phyloP scores from a whole-genome alignment of 768 basidiomycete genomes.

The Melanogaster broomeanus region DNA sequence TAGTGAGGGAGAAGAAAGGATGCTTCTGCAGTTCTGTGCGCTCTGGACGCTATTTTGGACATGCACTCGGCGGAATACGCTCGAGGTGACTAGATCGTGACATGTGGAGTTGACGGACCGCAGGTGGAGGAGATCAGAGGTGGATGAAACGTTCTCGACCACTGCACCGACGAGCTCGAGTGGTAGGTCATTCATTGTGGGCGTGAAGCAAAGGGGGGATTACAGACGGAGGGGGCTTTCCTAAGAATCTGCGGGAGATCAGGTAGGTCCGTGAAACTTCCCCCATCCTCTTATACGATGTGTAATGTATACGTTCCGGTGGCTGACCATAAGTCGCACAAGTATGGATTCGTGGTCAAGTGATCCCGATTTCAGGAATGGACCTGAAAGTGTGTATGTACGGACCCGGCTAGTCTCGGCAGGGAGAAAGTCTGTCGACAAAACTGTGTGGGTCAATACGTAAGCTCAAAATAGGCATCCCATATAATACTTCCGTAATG shows the following conservation, averaged over 20 bases:
- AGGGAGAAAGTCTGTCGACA: not conserved
- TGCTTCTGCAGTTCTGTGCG: slow-evolving; percentile 22
- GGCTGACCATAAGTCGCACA: not conserved
- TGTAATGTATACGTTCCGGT: not conserved
- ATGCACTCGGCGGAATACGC: slow-evolving; percentile 22
- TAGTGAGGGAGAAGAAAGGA: slow-evolving; percentile 23
- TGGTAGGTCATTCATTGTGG: slow-evolving; percentile 25
- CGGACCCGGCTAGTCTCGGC: not conserved
- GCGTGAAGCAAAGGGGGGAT: not conserved
- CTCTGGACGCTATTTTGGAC: slow-evolving; percentile 28
- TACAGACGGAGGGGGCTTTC: not conserved
- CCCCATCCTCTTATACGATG: slow-evolving; percentile 8
- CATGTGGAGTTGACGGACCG: slow-evolving; percentile 28
- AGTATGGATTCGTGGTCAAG: slow-evolving; percentile 1
- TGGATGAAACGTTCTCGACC: slow-evolving; percentile 22
- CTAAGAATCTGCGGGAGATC: not conserved
- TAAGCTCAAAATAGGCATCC: no score
- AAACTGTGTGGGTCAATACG: no score
- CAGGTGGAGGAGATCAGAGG: slow-evolving; percentile 28
- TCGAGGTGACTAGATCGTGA: slow-evolving; percentile 27
- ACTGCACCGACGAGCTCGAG: slow-evolving; percentile 29
- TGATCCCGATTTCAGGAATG: not conserved
- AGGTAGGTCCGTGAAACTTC: not conserved
- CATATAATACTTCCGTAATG: no score
- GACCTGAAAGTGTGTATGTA: not conserved